A percentile compares a stretch with the other conserved stretches of the same genome.
These are phyloP conservation scores for Rubia tinctorum DNA, from an alignment of 305 asterid genomes.

Conservation along the genomic window DNA sequence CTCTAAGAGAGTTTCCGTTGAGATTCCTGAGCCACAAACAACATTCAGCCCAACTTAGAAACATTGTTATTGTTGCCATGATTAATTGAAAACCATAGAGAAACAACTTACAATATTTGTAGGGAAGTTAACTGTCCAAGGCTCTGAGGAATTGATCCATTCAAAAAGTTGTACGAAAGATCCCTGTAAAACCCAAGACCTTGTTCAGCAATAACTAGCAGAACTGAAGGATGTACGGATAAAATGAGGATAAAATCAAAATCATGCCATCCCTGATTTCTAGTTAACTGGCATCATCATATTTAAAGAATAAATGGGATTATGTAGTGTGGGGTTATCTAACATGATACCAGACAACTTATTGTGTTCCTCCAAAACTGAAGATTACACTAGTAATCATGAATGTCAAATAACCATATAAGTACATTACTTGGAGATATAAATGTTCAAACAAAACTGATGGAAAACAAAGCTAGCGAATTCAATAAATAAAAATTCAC, in stretches of 20 bases:
- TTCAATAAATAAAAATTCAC: neutral
- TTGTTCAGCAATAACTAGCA: conserved; percentile 26
- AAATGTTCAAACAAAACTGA: too few relatives aligned
- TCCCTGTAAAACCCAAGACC: conserved; percentile 56
- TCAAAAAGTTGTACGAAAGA: conserved; percentile 77
- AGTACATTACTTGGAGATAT: neutral
- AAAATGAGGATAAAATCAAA: neutral
- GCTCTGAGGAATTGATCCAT: conserved; percentile 89
- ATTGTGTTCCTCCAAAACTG: neutral
- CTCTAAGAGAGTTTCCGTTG: conserved; percentile 83
- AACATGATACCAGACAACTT: neutral
- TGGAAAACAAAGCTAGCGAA: neutral
- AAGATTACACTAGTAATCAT: neutral
- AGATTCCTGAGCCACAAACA: conserved; percentile 57
- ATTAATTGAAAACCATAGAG: neutral
- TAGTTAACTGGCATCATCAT: neutral
- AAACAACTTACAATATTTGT: conserved; percentile 63
- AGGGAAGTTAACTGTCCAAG: conserved; percentile 73
- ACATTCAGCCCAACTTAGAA: neutral
- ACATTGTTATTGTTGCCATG: neutral
- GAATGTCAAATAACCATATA: neutral
- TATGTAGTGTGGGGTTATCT: neutral
- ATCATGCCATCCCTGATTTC: neutral
- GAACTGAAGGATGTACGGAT: neutral
- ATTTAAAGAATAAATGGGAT: neutral